phyloP scores from a whole-genome alignment of 805 yeast species.

The Hanseniaspora opuntiae region DNA sequence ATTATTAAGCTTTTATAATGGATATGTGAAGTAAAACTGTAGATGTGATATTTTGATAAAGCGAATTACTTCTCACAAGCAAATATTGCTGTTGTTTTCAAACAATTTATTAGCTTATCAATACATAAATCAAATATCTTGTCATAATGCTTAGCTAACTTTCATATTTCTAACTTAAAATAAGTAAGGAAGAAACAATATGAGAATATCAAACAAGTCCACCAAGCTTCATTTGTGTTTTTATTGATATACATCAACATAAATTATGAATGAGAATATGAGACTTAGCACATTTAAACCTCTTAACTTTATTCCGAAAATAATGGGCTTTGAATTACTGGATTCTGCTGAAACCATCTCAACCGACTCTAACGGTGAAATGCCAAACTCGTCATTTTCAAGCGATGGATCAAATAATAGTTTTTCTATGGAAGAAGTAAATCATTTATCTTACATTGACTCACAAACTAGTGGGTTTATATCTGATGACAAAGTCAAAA shows the following conservation, averaged over 20 bases:
- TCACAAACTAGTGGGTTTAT: background rate
- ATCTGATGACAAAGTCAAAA: background rate
- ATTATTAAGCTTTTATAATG: no score
- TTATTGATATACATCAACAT: background rate
- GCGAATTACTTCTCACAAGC: no score
- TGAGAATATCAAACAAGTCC: background rate
- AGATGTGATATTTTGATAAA: no score
- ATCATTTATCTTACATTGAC: background rate
- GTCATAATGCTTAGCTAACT: no score
- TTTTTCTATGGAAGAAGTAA: background rate
- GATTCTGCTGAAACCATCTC: background rate
- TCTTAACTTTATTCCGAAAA: background rate
- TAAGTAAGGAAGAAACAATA: no score
- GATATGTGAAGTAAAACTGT: no score
- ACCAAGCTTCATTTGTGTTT: background rate
- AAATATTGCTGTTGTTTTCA: no score
- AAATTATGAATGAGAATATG: conserved; percentile 3
- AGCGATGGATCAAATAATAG: background rate
- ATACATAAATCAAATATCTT: no score
- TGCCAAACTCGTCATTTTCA: background rate
- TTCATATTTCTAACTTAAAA: no score
- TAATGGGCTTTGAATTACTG: background rate
- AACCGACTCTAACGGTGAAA: background rate
- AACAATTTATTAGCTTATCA: no score
- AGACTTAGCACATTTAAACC: background rate